Conservation (phyloP, 2,329 filamentous ascomycete genomes). For the Fusarium sp. region DNA sequence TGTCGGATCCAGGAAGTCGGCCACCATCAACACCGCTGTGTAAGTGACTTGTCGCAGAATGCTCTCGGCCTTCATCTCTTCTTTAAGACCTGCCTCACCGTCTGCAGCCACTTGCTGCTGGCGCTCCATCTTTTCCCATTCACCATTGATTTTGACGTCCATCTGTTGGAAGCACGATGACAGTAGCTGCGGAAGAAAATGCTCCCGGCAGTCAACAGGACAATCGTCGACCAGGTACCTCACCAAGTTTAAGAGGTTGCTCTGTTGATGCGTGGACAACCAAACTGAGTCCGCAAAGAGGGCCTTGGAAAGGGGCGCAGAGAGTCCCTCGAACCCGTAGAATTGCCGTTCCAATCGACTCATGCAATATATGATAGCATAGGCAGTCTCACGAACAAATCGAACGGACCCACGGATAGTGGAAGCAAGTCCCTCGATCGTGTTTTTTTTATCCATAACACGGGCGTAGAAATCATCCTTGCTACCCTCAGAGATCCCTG, state of each 20-base stretch:
- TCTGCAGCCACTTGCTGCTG: constrained; percentile 73
- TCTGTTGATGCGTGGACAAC: constrained; percentile 92
- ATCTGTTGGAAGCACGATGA: constrained; percentile 86
- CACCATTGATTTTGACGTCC: constrained; percentile 85
- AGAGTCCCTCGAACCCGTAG: constrained; percentile 89
- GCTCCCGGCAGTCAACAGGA: constrained; percentile 79
- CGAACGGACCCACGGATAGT: constrained; percentile 90
- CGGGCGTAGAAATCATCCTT: constrained; percentile 97
- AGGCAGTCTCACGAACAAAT: constrained; percentile 91
- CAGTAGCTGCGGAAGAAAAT: constrained; percentile 88
- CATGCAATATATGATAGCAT: constrained; percentile 95
- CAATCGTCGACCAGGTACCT: constrained; percentile 93
- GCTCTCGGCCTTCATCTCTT: constrained; percentile 98
- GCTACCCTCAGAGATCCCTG: constrained; percentile 94
- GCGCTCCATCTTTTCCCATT: constrained; percentile 84
- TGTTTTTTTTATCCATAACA: constrained; percentile 88
- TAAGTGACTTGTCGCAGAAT: constrained; percentile 94
- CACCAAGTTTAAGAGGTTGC: constrained; percentile 90
- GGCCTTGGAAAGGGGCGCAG: constrained; percentile 84
- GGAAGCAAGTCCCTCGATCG: constrained; percentile 93
- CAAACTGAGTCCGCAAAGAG: constrained; percentile 85
- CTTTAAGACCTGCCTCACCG: constrained; percentile 81
- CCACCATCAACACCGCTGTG: constrained; percentile 91
- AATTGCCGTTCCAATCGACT: constrained; percentile 88
- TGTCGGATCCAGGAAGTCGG: constrained; percentile 85